Base-by-base conservation (phyloP, 768 basidiomycete species). In the Obba rivulosa region DNA sequence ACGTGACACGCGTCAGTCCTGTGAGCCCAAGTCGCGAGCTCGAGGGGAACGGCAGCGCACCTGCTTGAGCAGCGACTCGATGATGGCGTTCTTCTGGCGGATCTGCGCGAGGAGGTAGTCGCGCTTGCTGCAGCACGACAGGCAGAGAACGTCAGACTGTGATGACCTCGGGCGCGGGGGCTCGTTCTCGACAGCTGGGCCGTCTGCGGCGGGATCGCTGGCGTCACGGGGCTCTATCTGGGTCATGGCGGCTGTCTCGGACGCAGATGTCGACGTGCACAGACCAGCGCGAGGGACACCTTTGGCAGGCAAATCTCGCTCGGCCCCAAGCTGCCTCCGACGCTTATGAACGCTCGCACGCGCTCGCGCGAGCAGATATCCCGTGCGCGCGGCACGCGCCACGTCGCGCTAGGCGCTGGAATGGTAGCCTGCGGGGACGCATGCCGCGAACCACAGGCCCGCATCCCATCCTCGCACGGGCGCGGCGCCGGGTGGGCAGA, bases 21-120 rank as follows among this genome's bases (percentile, higher is more conserved):
- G 16, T 9, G 39, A 22, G 16, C n/a, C n/a, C n/a, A n/a, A n/a
- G n/a, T n/a, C n/a, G n/a, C n/a, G n/a, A n/a, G n/a, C n/a, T n/a
- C 47, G 22, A 21, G 17, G 45, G 34, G 25, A 45, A 18, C 34
- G n/a, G n/a, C n/a, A n/a, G n/a, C 49, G 25, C 28, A 83, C 87
- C 72, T 91, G 87, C 62, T 90, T 90, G 55, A 92, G 75, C 13
- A 92, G 78, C 13, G 82, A 85, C 53, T 90, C 86, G 56, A 92
- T 92, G 56, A 92, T 85, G 17, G 80, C 73, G 68, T 92, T 89
- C 69, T 92, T 92, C 69, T 92, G 89, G 46, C 83, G 78, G 54
- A 92, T 83, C 62, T 92, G 87, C 4, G 87, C 86, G 21, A 92
- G 77, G 16, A 92, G 73, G 61, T 90, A 90, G 59, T 92, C 90